Evolutionary conservation across 2,329 filamentous ascomycete species (phyloP).

Genomic region (Nannizzia gypsea): DNA sequence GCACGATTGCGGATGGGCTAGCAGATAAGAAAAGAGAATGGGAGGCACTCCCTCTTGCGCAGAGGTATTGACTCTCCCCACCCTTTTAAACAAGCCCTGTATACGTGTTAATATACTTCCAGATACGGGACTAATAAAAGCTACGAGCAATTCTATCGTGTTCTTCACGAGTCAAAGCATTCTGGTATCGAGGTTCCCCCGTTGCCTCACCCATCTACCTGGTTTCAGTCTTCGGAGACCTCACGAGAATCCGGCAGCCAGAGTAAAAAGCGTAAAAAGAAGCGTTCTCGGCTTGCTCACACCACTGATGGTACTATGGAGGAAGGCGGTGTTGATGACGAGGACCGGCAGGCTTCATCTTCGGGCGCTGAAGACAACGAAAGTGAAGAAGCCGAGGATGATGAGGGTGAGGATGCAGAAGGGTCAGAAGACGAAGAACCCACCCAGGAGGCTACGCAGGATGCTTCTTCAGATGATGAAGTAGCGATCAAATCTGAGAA

Average conservation of each 20-base stretch:
- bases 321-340: not conserved
- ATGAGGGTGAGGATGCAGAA: constrained; percentile 16
- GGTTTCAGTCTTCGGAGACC: constrained; percentile 42
- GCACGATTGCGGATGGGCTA: constrained; percentile 27
- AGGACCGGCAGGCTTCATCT: not conserved
- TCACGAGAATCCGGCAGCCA: constrained; percentile 20
- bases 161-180: constrained; percentile 50
- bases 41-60: constrained; percentile 28
- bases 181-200: constrained; percentile 41
- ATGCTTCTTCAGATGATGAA: constrained; percentile 18
- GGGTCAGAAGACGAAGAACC: constrained; percentile 22
- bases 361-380: not conserved
- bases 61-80: constrained; percentile 24
- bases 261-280: constrained; percentile 15
- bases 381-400: not conserved
- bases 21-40: constrained; percentile 26
- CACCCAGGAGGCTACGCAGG: not conserved
- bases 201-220: constrained; percentile 46
- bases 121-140: constrained; percentile 48
- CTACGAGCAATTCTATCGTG: constrained; percentile 49
- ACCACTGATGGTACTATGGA: not conserved
- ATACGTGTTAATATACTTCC: not conserved
- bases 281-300: constrained; percentile 5
- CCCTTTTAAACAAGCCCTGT: not conserved
- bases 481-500: constrained; percentile 36